Conservation (phyloP, 352 stramenopile species). For the Globisporangium heterothallicum region DNA sequence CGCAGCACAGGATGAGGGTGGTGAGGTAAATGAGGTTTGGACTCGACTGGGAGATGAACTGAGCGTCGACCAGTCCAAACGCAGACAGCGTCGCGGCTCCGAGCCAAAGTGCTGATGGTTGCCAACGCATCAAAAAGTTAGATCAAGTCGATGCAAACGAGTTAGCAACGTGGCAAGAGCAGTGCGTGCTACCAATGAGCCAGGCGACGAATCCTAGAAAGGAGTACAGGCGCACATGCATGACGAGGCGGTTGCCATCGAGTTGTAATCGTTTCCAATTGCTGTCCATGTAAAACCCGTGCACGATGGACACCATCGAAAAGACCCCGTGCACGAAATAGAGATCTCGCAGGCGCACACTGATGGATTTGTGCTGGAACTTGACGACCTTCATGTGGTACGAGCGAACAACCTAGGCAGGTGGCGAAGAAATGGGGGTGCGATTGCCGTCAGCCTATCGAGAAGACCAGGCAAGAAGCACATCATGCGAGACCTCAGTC, state of each 20-base stretch:
- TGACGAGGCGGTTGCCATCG: slow-evolving; percentile 59
- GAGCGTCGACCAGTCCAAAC: slow-evolving; percentile 59
- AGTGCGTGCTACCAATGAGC: slow-evolving; percentile 30
- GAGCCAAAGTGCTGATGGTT: slow-evolving; percentile 51
- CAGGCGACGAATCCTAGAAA: slow-evolving; percentile 45
- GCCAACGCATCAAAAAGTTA: background rate
- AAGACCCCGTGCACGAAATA: slow-evolving; percentile 62
- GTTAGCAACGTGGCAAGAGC: no score
- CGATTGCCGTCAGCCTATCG: background rate
- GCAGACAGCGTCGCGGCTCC: slow-evolving; percentile 41
- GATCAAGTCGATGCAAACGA: no score
- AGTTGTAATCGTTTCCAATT: slow-evolving; percentile 49
- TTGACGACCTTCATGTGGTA: slow-evolving; percentile 45
- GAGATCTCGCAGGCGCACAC: slow-evolving; percentile 42
- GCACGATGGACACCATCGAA: slow-evolving; percentile 42
- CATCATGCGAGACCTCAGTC: background rate
- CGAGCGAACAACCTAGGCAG: slow-evolving; percentile 38
- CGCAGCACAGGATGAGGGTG: slow-evolving; percentile 48
- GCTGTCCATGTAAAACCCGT: slow-evolving; percentile 67
- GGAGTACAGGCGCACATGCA: slow-evolving; percentile 67
- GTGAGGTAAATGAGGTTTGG: slow-evolving; percentile 62
- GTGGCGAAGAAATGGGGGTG: background rate
- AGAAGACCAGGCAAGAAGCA: background rate
- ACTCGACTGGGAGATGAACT: slow-evolving; percentile 41
- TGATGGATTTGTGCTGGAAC: slow-evolving; percentile 27